phyloP scores from a whole-genome alignment of 2,329 filamentous ascomycete genomes.

The Fusarium citri region DNA sequence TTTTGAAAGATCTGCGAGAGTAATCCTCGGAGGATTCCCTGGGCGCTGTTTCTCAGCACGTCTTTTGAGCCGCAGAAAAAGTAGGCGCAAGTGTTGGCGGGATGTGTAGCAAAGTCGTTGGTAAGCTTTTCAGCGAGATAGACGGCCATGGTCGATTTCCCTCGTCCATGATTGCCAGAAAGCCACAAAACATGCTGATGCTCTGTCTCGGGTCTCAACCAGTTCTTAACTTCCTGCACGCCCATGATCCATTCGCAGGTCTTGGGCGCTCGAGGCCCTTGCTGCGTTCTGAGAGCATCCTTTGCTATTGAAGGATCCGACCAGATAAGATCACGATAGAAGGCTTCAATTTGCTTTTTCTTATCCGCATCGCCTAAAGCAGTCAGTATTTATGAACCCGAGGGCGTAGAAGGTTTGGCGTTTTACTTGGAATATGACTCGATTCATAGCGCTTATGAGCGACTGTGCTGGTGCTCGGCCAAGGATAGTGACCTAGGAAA shows the following conservation, averaged over 20 bases:
- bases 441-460: constrained; percentile 24
- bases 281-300: constrained; percentile 25
- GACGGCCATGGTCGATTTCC: constrained; percentile 24
- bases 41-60: constrained; percentile 18
- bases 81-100: constrained; percentile 22
- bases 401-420: not conserved
- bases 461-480: constrained; percentile 30
- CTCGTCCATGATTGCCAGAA: constrained; percentile 19
- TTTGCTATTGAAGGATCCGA: constrained; percentile 21
- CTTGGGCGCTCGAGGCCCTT: constrained; percentile 16
- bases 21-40: constrained; percentile 23
- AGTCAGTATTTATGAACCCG: constrained; percentile 2
- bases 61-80: constrained; percentile 29
- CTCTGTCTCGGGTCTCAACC: constrained; percentile 13
- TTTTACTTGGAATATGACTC: constrained; percentile 17
- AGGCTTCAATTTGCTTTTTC: constrained; percentile 20
- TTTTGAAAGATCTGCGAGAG: constrained; percentile 32
- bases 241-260: constrained; percentile 33
- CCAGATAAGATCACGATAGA: constrained; percentile 29
- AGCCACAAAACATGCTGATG: constrained; percentile 14
- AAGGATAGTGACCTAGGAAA: constrained; percentile 32
- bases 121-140: constrained; percentile 26
- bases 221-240: constrained; percentile 11
- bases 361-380: constrained; percentile 13
- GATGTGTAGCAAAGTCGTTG: constrained; percentile 13